These are phyloP conservation scores for Cordyceps cicadae DNA, from an alignment of 2,329 filamentous ascomycete species.

Conservation along the genomic window DNA sequence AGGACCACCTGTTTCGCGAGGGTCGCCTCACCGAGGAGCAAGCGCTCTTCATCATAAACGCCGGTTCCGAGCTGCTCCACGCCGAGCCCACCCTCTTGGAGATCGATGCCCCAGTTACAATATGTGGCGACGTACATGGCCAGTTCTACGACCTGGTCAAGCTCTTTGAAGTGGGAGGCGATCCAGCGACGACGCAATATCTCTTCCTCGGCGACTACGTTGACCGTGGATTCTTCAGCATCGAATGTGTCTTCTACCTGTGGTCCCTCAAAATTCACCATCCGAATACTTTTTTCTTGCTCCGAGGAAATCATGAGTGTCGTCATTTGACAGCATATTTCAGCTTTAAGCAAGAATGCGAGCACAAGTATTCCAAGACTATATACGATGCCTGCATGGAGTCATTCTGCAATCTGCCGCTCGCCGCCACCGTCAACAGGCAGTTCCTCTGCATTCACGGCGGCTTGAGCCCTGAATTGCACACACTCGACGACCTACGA, in stretches of 20 bases:
- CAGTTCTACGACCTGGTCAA: constrained; percentile 99
- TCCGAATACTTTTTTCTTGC: constrained; percentile 90
- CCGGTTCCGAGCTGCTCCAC: constrained; percentile 78
- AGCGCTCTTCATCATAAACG: constrained; percentile 87
- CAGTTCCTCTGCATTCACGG: constrained; percentile 98
- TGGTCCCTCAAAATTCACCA: constrained; percentile 99
- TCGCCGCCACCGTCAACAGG: constrained; percentile 99
- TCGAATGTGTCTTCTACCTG: constrained; percentile 96
- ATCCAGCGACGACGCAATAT: constrained; percentile 91
- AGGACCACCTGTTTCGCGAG: constrained; percentile 97
- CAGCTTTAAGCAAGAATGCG: constrained; percentile 99
- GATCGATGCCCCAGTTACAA: constrained; percentile 98
- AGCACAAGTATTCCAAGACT: constrained; percentile 96
- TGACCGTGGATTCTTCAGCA: constrained; percentile 96
- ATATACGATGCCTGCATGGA: constrained; percentile 98
- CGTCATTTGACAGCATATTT: constrained; percentile 99
- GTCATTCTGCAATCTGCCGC: constrained; percentile 85
- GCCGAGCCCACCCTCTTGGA: constrained; percentile 91
- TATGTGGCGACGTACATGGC: constrained; percentile 95
- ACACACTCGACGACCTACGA: constrained; percentile 91
- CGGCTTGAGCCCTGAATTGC: constrained; percentile 88
- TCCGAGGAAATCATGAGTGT: constrained; percentile 97
- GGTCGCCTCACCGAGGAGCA: constrained; percentile 95
- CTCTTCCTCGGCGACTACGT: constrained; percentile 97
- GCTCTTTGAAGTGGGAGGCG: constrained; percentile 94